Evolutionary conservation across 2,329 filamentous ascomycete genomes (phyloP).

Genomic region (Neopestalotiopsis sp.): DNA sequence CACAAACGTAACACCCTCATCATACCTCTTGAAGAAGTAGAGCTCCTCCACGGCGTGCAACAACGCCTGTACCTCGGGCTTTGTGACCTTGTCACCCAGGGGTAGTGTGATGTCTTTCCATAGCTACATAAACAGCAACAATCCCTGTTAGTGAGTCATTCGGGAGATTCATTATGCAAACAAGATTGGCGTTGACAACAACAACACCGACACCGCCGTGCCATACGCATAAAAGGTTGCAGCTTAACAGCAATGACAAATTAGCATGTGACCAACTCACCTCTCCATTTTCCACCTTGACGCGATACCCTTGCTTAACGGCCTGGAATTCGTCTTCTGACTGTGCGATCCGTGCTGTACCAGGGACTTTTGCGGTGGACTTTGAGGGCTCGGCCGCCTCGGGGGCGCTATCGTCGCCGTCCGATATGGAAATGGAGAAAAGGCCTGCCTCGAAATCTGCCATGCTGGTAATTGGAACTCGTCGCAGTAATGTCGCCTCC

Average conservation of each 20-base stretch:
- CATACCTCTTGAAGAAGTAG: slow-evolving; percentile 57
- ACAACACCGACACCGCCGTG: slow-evolving; percentile 21
- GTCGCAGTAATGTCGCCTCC: background rate
- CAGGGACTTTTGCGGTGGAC: slow-evolving; percentile 21
- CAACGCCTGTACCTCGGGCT: slow-evolving; percentile 54
- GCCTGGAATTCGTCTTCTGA: slow-evolving; percentile 55
- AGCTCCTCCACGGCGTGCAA: slow-evolving; percentile 63
- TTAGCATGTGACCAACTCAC: slow-evolving; percentile 37
- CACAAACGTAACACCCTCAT: slow-evolving; percentile 49
- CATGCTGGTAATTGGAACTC: background rate
- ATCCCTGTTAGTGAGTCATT: slow-evolving; percentile 12
- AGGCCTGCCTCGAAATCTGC: slow-evolving; percentile 41
- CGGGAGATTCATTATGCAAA: slow-evolving; percentile 1
- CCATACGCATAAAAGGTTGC: background rate
- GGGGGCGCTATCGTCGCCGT: slow-evolving; percentile 37
- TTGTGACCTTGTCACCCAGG: slow-evolving; percentile 41
- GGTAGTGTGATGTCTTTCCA: slow-evolving; percentile 48
- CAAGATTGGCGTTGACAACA: background rate
- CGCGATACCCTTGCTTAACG: slow-evolving; percentile 49
- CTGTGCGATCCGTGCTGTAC: slow-evolving; percentile 38
- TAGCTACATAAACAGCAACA: slow-evolving; percentile 40
- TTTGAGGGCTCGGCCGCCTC: slow-evolving; percentile 27
- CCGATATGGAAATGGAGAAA: slow-evolving; percentile 47
- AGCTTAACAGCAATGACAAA: slow-evolving; percentile 3
- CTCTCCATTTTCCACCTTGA: slow-evolving; percentile 60